Conservation (phyloP, 2,329 filamentous ascomycete species). For the Pezicula radicicola region DNA sequence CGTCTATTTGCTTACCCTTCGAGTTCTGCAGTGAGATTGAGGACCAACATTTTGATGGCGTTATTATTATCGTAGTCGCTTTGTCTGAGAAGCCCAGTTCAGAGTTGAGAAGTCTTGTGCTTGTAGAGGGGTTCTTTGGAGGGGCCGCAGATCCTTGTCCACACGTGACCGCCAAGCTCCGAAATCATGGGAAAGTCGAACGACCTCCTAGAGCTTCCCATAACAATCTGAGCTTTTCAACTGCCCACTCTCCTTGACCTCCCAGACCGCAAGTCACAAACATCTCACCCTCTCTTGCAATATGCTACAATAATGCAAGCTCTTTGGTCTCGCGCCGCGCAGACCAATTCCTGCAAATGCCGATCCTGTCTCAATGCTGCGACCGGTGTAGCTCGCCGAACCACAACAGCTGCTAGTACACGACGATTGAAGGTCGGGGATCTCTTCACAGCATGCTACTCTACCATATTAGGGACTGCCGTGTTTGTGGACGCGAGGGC, state of each 20-base stretch:
- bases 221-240: not conserved
- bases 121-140: conserved; percentile 7
- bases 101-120: not conserved
- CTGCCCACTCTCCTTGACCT: not conserved
- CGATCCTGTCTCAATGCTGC: conserved; percentile 53
- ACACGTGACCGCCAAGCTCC: not conserved
- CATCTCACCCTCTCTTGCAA: conserved; percentile 2
- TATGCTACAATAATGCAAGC: conserved; percentile 55
- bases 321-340: conserved; percentile 64
- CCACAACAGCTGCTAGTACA: conserved; percentile 46
- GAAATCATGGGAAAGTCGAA: not conserved
- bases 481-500: conserved; percentile 57
- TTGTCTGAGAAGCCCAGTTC: not conserved
- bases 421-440: conserved; percentile 49
- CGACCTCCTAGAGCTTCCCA: not conserved
- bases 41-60: conserved; percentile 49
- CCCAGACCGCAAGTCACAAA: not conserved
- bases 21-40: conserved; percentile 66
- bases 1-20: conserved; percentile 51
- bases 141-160: not conserved
- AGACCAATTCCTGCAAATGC: conserved; percentile 62
- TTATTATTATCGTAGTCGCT: conserved; percentile 3
- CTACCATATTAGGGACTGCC: conserved; percentile 63
- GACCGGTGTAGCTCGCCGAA: conserved; percentile 44
- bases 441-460: conserved; percentile 65